Conservation (phyloP, 78 protist species). For the Guillardia theta region DNA sequence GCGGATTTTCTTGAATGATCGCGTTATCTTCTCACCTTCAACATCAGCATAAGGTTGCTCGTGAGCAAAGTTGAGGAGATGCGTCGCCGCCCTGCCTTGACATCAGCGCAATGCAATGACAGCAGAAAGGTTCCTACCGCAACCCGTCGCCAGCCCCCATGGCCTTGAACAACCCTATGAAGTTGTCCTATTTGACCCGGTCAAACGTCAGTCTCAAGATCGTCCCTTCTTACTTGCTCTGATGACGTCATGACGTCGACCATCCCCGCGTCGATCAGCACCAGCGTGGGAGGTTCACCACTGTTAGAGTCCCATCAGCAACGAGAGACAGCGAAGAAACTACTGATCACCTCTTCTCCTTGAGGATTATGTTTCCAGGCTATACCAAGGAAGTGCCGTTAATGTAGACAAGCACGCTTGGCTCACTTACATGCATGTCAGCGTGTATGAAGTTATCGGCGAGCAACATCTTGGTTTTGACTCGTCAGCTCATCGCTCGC, state of each 20-base stretch:
- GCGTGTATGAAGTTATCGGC: conserved; percentile 20
- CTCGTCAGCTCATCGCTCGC: background rate
- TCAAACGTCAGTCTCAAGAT: no score
- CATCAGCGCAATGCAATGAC: no score
- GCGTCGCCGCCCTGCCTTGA: background rate
- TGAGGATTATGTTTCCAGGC: background rate
- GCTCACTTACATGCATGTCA: no score
- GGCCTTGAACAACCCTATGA: conserved; percentile 20
- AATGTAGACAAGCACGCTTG: no score
- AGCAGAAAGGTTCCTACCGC: no score
- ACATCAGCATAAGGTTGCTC: background rate
- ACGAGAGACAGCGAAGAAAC: no score
- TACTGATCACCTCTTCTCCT: no score
- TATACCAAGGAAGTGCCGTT: no score
- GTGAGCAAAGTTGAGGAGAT: background rate
- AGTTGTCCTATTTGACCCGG: no score
- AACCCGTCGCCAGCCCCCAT: background rate
- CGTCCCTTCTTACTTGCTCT: no score
- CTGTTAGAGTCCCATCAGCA: no score
- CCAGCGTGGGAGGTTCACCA: background rate
- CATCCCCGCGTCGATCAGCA: conserved; percentile 1
- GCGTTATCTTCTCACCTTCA: background rate
- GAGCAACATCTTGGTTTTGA: background rate
- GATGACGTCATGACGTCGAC: background rate
- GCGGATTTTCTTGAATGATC: background rate